Base-by-base conservation (phyloP, 768 basidiomycete genomes). In the Rhodotorula babjevae region DNA sequence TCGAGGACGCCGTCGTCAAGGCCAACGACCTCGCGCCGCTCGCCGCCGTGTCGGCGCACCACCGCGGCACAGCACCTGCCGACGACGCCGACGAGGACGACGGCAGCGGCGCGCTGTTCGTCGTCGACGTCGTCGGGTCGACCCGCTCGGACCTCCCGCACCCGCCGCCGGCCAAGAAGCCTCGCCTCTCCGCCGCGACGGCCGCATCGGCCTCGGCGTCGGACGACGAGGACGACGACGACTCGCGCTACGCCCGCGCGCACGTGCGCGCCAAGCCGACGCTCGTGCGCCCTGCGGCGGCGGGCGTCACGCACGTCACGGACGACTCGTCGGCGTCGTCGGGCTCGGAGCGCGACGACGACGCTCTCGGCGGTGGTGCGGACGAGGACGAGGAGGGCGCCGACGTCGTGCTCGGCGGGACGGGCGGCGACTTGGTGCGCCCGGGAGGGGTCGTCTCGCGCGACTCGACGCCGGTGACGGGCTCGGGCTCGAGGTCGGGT, bases 341-440 rank as follows among this genome's bases (percentile, higher is more conserved):
- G 29, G 66, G 61, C 18, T 49, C 31, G n/a, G 50, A 25, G 25
- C 10, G 11, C 1, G 50, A 52, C 50, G 50, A 10, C 25, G 50
- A 9, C 55, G 63, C 61, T 31, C 62, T 40, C 29, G 61, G 29
- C 36, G 64, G 40, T 15, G 65, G 50, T 0, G 71, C 31, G 1
- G 62, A 58, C 4, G 46, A 55, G 21, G 71, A 61, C 27, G 16
- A 25, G 1, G 66, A 67, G 19, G 66, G 59, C 16, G 44, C 14
- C 2, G 71, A 72, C 18, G 74, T 76, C 46, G 59, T 69, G 15
- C 58, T 76, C 16, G 74, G 74, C 31, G 74, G 74, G 12, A 57
- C 44, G 7, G 69, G 70, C 12, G 74, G 70, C 25, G 69, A 71
- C 53, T 58, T 73, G 14, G 72, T 73, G 12, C 52, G 64, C 2